Conservation (phyloP, 169 alveolate species). For the Plasmodium gonderi region DNA sequence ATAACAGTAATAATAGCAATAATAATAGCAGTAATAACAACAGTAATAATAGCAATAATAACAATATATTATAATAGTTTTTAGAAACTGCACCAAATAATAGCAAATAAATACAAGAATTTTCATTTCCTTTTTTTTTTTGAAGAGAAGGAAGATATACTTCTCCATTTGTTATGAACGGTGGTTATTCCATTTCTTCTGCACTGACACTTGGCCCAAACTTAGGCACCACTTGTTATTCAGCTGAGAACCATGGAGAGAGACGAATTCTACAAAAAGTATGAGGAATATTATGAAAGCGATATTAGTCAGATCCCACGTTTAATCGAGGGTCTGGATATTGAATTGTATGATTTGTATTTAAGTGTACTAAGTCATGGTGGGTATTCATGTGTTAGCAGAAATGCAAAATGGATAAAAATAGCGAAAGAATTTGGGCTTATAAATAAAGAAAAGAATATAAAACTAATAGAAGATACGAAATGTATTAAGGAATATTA, state of each 20-base stretch:
- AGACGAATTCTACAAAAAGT: constrained; percentile 45
- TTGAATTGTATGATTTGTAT: constrained; percentile 58
- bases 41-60: no score
- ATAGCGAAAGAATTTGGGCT: constrained; percentile 67
- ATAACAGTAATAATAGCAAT: no score
- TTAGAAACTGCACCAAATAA: no score
- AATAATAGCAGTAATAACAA: no score
- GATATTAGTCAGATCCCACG: constrained; percentile 28
- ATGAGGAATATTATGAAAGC: constrained; percentile 46
- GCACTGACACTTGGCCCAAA: not conserved
- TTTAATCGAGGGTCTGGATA: constrained; percentile 5
- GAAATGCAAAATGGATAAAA: constrained; percentile 73
- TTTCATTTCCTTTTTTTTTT: no score
- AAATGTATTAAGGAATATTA: constrained; percentile 57
- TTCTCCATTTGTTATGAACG: no score
- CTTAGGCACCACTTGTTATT: not conserved
- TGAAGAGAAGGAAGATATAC: no score
- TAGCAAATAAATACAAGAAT: no score
- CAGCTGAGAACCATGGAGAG: constrained; percentile 17
- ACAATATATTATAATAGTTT: no score
- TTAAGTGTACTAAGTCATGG: constrained; percentile 67
- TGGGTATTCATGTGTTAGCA: constrained; percentile 67
- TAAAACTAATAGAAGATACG: constrained; percentile 28
- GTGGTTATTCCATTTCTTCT: not conserved
- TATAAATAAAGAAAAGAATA: constrained; percentile 66